These are phyloP conservation scores for Pyrenula aspistea DNA, from an alignment of 495 filamentous ascomycete genomes.

Conservation along the genomic window DNA sequence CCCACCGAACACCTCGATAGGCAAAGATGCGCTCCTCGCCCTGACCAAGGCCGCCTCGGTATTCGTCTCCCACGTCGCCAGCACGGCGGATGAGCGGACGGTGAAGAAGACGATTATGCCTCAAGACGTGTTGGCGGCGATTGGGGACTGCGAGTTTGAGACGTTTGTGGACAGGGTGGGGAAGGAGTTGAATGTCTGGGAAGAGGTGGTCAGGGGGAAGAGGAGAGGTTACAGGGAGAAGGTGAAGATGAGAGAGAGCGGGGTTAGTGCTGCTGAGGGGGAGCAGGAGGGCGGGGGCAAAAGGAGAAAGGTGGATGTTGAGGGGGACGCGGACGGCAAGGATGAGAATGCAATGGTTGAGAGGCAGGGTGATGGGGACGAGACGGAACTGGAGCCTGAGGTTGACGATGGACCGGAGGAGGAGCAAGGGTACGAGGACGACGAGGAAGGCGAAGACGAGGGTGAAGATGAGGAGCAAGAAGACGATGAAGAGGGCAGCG, in stretches of 20 bases:
- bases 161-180: slow-evolving; percentile 55
- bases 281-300: slow-evolving; percentile 36
- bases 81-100: slow-evolving; percentile 65
- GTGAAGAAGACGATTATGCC: slow-evolving; percentile 82
- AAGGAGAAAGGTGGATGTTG: slow-evolving; percentile 32
- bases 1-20: slow-evolving; percentile 88
- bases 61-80: slow-evolving; percentile 79
- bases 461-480: slow-evolving; percentile 19
- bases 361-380: slow-evolving; percentile 39
- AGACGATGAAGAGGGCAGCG: slow-evolving; percentile 25
- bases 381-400: slow-evolving; percentile 42
- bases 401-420: slow-evolving; percentile 22
- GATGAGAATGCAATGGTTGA: slow-evolving; percentile 22
- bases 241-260: slow-evolving; percentile 32
- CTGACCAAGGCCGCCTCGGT: slow-evolving; percentile 90
- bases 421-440: slow-evolving; percentile 51
- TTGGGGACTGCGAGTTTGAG: slow-evolving; percentile 75
- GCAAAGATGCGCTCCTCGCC: slow-evolving; percentile 83
- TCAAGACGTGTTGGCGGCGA: slow-evolving; percentile 67
- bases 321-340: slow-evolving; percentile 38
- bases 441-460: slow-evolving; percentile 28
- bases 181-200: slow-evolving; percentile 46
- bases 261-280: slow-evolving; percentile 21
- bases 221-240: slow-evolving; percentile 44
- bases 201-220: slow-evolving; percentile 52